Conservation (phyloP, 140 eudicot species). For the Anethum foeniculum region DNA sequence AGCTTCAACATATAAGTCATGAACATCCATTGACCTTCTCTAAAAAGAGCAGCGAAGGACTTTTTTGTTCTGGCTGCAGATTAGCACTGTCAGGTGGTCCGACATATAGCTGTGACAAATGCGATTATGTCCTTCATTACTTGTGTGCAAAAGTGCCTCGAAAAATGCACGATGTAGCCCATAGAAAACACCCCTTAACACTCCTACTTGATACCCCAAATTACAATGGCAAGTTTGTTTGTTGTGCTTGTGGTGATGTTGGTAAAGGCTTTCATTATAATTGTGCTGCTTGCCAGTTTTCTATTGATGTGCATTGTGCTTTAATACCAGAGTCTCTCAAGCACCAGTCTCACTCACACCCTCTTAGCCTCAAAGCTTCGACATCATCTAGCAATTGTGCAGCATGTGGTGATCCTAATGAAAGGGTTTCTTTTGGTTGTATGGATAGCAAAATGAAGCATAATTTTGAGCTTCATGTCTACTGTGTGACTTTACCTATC, state of each 20-base stretch:
- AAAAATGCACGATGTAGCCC: conserved; percentile 7
- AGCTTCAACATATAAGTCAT: conserved; percentile 15
- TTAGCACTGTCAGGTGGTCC: neutral
- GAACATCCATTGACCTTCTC: conserved; percentile 6
- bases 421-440: conserved; percentile 5
- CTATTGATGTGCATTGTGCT: conserved; percentile 13
- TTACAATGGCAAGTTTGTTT: neutral
- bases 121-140: conserved; percentile 9
- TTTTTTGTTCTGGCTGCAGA: conserved; percentile 1
- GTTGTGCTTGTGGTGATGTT: conserved; percentile 8
- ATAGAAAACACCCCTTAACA: conserved; percentile 12
- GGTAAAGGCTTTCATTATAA: conserved; percentile 7
- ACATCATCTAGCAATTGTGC: conserved; percentile 2
- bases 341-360: conserved; percentile 8
- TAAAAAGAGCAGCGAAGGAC: neutral
- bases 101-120: neutral
- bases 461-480: conserved; percentile 4
- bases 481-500: conserved; percentile 9
- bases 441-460: conserved; percentile 1
- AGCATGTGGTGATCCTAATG: conserved; percentile 6
- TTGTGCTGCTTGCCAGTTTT: conserved; percentile 15
- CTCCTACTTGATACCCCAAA: conserved; percentile 4
- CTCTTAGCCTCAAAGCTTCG: conserved; percentile 8
- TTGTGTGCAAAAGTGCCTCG: conserved; percentile 9
- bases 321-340: conserved; percentile 5